A percentile compares a stretch with the other conserved stretches of the same genome.
These are phyloP conservation scores for Xylaria grammica DNA, from an alignment of 495 filamentous ascomycete genomes.

Conservation along the genomic window DNA sequence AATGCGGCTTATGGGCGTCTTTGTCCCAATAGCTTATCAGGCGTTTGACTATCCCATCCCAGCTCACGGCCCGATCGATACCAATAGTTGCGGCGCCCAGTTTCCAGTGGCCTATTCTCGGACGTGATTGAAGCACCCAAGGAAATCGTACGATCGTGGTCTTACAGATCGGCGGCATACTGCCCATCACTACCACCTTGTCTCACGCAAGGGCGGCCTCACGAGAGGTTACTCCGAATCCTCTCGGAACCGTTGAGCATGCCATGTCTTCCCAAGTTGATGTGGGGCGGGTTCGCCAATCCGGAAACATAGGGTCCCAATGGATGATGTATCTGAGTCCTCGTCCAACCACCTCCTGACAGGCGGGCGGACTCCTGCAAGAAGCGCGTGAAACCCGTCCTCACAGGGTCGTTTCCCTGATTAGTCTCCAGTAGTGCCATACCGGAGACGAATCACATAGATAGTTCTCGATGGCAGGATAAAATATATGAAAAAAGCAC, in stretches of 20 bases:
- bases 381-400: not conserved
- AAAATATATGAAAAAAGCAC: not conserved
- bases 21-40: constrained; percentile 10
- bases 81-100: not conserved
- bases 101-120: not conserved
- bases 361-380: not conserved
- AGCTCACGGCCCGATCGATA: not conserved
- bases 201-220: not conserved
- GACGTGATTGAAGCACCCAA: not conserved
- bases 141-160: constrained; percentile 18
- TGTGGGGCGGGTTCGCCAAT: constrained; percentile 13
- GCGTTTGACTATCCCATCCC: not conserved
- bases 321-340: not conserved
- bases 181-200: not conserved
- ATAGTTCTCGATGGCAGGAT: not conserved
- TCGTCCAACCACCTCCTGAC: no score
- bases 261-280: not conserved
- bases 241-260: constrained; percentile 1
- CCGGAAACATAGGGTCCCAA: not conserved
- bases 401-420: not conserved
- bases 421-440: not conserved
- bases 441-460: constrained; percentile 5
- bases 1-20: not conserved
- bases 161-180: constrained; percentile 5
- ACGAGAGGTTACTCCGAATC: not conserved